These are phyloP conservation scores for Teratosphaeriaceae sp. DNA, from an alignment of 2,329 filamentous ascomycete species.

Conservation along the genomic window DNA sequence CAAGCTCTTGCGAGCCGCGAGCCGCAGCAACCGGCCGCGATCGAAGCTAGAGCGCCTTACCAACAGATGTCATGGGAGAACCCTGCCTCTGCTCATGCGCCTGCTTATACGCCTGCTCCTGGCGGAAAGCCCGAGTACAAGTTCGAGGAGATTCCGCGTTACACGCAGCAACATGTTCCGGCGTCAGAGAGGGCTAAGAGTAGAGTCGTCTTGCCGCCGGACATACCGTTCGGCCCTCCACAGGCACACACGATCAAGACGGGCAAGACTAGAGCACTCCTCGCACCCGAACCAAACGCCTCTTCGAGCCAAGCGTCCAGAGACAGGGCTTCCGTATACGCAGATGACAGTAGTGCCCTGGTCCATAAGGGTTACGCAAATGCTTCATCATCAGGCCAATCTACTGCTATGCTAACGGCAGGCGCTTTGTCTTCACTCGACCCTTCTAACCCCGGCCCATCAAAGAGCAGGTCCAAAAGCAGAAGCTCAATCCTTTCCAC, in stretches of 20 bases:
- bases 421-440: too few species aligned
- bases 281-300: neutral
- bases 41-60: neutral
- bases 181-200: neutral
- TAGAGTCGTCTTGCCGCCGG: neutral
- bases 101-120: too few species aligned
- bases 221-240: neutral
- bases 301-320: neutral
- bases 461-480: too few species aligned
- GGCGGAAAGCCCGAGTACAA: neutral
- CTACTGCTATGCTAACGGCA: too few species aligned
- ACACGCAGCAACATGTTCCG: neutral
- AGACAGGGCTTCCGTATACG: neutral
- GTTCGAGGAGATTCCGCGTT: neutral
- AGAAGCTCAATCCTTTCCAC: neutral
- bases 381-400: too few species aligned
- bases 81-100: neutral
- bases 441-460: too few species aligned
- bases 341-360: neutral
- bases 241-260: neutral
- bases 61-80: neutral
- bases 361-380: neutral
- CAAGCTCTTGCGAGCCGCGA: neutral
- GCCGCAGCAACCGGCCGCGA: neutral
- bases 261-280: neutral